Evolutionary conservation across 108 stramenopile species (phyloP).

Genomic region (Schizochytrium sp.): DNA sequence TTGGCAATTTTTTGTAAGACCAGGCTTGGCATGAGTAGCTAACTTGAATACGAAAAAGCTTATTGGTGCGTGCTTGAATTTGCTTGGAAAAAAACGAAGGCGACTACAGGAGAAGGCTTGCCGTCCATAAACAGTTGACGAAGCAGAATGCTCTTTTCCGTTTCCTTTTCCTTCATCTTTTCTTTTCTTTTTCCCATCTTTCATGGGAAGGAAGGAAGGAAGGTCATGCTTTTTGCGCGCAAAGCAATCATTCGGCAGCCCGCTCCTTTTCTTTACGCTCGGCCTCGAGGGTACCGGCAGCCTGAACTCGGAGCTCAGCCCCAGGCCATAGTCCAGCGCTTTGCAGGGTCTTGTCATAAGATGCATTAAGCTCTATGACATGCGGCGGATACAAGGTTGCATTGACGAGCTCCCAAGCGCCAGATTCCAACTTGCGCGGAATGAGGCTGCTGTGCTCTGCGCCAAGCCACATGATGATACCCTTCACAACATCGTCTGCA

Average conservation of each 20-base stretch:
- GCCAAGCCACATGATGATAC: conserved; percentile 20
- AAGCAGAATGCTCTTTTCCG: no score
- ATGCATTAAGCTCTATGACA: background rate
- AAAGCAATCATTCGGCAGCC: background rate
- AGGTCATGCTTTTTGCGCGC: no score
- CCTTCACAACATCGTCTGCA: background rate
- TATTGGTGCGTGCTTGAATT: no score
- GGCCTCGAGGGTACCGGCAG: background rate
- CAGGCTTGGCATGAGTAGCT: no score
- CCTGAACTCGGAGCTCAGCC: background rate
- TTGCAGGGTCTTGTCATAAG: background rate
- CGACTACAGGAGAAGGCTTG: no score
- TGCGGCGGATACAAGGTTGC: background rate
- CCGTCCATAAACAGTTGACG: no score
- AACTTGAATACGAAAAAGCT: no score
- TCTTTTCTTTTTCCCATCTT: no score
- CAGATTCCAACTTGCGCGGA: background rate
- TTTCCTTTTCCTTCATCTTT: no score
- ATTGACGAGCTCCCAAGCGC: background rate
- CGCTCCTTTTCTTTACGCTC: background rate
- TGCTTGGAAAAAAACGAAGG: no score
- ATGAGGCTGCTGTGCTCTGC: background rate
- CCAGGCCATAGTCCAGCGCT: background rate
- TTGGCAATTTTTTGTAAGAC: no score
- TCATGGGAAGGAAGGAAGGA: no score